These are phyloP conservation scores for Limtongozyma cylindracea DNA, from an alignment of 805 yeast genomes.

Conservation along the genomic window DNA sequence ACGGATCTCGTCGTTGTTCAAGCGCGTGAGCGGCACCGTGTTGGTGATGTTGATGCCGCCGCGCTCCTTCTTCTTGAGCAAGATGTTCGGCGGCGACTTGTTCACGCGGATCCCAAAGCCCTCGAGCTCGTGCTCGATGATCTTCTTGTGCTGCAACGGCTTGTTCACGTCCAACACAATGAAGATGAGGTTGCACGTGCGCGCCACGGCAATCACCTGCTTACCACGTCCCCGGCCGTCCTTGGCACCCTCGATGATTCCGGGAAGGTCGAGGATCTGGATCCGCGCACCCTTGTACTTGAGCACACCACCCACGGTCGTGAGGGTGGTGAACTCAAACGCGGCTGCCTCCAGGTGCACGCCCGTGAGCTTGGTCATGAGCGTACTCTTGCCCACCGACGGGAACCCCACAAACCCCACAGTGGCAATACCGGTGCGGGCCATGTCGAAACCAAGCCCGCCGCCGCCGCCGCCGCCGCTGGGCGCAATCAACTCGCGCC, in stretches of 20 bases:
- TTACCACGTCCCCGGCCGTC: constrained; percentile 86
- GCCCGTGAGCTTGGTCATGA: constrained; percentile 75
- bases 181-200: constrained; percentile 84
- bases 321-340: constrained; percentile 89
- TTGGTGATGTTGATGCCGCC: constrained; percentile 91
- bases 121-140: constrained; percentile 86
- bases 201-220: constrained; percentile 97
- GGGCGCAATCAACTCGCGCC: constrained; percentile 62
- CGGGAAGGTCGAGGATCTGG: constrained; percentile 85
- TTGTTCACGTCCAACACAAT: constrained; percentile 90
- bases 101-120: constrained; percentile 94
- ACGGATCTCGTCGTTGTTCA: constrained; percentile 78
- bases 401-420: constrained; percentile 98
- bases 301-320: constrained; percentile 94
- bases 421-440: constrained; percentile 95
- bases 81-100: constrained; percentile 77
- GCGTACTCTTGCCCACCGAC: constrained; percentile 77
- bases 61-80: constrained; percentile 77
- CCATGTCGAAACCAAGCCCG: constrained; percentile 92
- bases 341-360: constrained; percentile 97
- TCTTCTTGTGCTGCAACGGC: constrained; percentile 81
- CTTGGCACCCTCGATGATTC: constrained; percentile 78
- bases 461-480: constrained; percentile 38
- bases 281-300: constrained; percentile 92
- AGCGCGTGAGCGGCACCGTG: constrained; percentile 77